A percentile compares a stretch with the other conserved stretches of the same genome.
Evolutionary conservation across 805 yeast genomes (phyloP).

Genomic region (Torulaspora maleeae): DNA sequence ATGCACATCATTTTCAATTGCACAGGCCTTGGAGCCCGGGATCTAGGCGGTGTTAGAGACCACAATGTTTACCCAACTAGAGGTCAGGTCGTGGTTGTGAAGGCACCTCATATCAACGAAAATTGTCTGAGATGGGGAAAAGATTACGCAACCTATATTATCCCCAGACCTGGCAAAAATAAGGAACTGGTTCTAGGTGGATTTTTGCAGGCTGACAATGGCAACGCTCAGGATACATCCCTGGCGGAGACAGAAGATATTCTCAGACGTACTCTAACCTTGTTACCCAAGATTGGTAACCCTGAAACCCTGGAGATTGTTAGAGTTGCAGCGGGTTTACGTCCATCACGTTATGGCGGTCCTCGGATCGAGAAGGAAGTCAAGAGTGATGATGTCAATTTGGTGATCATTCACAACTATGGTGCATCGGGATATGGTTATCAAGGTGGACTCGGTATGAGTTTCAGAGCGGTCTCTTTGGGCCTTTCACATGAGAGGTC

Average conservation of each 20-base stretch:
- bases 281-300: conserved; percentile 46
- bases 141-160: conserved; percentile 59
- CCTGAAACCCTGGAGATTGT: conserved; percentile 46
- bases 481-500: conserved; percentile 6
- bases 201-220: conserved; percentile 57
- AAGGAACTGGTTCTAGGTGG: conserved; percentile 76
- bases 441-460: conserved; percentile 64
- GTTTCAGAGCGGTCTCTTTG: conserved; percentile 42
- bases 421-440: conserved; percentile 68
- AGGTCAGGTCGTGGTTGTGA: conserved; percentile 73
- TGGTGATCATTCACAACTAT: conserved; percentile 57
- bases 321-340: conserved; percentile 65
- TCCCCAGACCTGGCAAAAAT: conserved; percentile 64
- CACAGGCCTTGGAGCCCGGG: conserved; percentile 65
- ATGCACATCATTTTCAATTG: conserved; percentile 58
- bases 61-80: conserved; percentile 61
- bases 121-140: conserved; percentile 60
- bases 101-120: conserved; percentile 61
- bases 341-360: conserved; percentile 77
- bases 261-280: conserved; percentile 49
- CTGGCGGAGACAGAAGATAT: conserved; percentile 57
- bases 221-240: conserved; percentile 53
- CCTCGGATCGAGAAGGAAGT: conserved; percentile 58
- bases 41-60: conserved; percentile 63
- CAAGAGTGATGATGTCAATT: conserved; percentile 38